These are phyloP conservation scores for Euphorbia corollata DNA, from an alignment of 441 rosid species.

Conservation along the genomic window DNA sequence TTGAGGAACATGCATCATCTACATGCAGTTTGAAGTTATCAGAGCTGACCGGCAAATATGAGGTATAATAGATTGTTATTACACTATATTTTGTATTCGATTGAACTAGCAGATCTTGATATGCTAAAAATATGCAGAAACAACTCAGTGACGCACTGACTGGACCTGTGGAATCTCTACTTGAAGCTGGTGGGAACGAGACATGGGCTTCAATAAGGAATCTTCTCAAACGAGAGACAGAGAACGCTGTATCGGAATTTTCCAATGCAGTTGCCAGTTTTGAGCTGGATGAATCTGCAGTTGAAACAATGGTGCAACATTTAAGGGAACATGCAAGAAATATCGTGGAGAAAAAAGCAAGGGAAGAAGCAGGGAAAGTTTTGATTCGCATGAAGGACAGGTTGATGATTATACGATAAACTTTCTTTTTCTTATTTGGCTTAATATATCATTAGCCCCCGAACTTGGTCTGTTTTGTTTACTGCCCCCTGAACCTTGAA, in stretches of 20 bases:
- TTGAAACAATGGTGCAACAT: constrained; percentile 39
- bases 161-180: constrained; percentile 53
- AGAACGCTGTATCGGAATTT: constrained; percentile 41
- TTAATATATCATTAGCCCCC: constrained; percentile 30
- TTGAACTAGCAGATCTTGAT: constrained; percentile 2
- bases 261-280: constrained; percentile 47
- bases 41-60: constrained; percentile 41
- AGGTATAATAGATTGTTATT: constrained; percentile 34
- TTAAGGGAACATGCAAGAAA: constrained; percentile 50
- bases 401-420: constrained; percentile 24
- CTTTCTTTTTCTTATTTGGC: constrained; percentile 24
- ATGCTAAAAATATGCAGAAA: constrained; percentile 41
- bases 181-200: constrained; percentile 54
- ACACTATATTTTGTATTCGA: background rate
- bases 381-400: constrained; percentile 72
- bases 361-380: constrained; percentile 68
- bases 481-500: no score
- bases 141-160: constrained; percentile 45
- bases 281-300: constrained; percentile 45
- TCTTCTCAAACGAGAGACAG: constrained; percentile 60
- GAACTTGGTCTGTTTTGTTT: background rate
- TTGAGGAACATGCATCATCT: constrained; percentile 47
- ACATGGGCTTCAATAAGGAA: constrained; percentile 69
- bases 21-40: constrained; percentile 43
- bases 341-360: constrained; percentile 66